Percentiles rank a stretch among this genome's conserved stretches.
These are phyloP conservation scores for Triangularia setosa DNA, from an alignment of 2,329 filamentous ascomycete genomes.

Conservation along the genomic window DNA sequence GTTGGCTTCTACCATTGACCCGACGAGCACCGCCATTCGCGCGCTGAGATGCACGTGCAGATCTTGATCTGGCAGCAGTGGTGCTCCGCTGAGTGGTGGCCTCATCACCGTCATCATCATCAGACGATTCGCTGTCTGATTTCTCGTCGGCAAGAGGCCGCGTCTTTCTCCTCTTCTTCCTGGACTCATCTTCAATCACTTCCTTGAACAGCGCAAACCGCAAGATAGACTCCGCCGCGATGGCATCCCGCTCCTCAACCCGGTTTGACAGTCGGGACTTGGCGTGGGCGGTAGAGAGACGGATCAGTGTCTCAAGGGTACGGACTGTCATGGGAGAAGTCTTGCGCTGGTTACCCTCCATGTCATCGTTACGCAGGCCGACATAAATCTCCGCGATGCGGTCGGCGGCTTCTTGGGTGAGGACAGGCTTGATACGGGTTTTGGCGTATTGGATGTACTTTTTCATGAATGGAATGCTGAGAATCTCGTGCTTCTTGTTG, in stretches of 20 bases:
- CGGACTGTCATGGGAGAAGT: slow-evolving; percentile 95
- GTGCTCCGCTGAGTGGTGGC: slow-evolving; percentile 32
- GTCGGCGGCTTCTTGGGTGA: slow-evolving; percentile 88
- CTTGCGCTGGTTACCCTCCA: slow-evolving; percentile 88
- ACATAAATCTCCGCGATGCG: slow-evolving; percentile 91
- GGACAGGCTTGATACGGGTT: slow-evolving; percentile 78
- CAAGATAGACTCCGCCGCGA: slow-evolving; percentile 82
- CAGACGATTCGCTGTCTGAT: slow-evolving; percentile 55
- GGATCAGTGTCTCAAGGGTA: slow-evolving; percentile 97
- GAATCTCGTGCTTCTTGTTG: slow-evolving; percentile 75
- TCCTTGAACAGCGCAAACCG: slow-evolving; percentile 98
- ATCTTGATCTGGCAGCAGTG: slow-evolving; percentile 30
- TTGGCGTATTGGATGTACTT: slow-evolving; percentile 99
- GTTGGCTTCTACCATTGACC: slow-evolving; percentile 9
- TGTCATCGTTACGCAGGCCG: slow-evolving; percentile 88
- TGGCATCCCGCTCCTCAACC: slow-evolving; percentile 84
- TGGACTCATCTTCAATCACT: slow-evolving; percentile 72
- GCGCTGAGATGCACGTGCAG: slow-evolving; percentile 26
- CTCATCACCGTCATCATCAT: slow-evolving; percentile 58
- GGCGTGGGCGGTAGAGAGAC: slow-evolving; percentile 91
- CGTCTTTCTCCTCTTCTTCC: slow-evolving; percentile 72
- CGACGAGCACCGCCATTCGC: neutral
- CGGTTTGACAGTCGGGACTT: slow-evolving; percentile 84
- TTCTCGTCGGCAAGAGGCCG: slow-evolving; percentile 56
- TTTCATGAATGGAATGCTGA: slow-evolving; percentile 97